phyloP scores from a whole-genome alignment of 345 rosid genomes.

The Trapa bicornis region DNA sequence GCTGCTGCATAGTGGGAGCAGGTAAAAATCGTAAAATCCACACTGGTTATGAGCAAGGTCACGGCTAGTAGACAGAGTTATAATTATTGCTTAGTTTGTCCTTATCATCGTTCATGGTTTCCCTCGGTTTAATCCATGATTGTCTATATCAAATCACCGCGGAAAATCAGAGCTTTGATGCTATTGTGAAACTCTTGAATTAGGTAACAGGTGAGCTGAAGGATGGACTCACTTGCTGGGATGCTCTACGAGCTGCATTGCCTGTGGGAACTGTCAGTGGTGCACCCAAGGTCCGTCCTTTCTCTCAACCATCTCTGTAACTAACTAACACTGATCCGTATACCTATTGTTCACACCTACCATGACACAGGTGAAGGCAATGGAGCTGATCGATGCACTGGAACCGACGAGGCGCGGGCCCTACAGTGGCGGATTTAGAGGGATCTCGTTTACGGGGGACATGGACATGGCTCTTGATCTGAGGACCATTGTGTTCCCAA shows the following conservation, averaged over 20 bases:
- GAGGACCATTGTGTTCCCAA: slow-evolving; percentile 72
- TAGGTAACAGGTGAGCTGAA: slow-evolving; percentile 78
- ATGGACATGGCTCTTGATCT: slow-evolving; percentile 82
- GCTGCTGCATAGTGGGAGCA: neutral
- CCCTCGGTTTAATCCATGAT: neutral
- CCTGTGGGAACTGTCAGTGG: slow-evolving; percentile 93
- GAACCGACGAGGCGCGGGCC: slow-evolving; percentile 83
- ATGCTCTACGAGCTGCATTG: slow-evolving; percentile 59
- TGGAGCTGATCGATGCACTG: slow-evolving; percentile 67
- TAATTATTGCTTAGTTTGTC: neutral
- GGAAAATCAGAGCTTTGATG: neutral
- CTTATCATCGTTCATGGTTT: neutral
- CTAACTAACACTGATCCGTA: neutral
- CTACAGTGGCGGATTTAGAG: slow-evolving; percentile 85
- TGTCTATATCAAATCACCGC: neutral
- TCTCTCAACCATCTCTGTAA: neutral
- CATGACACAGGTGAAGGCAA: slow-evolving; percentile 48
- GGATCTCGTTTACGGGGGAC: slow-evolving; percentile 62
- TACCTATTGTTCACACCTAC: neutral
- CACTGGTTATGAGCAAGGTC: neutral
- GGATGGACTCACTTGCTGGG: slow-evolving; percentile 68
- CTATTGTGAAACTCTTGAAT: neutral
- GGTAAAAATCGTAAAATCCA: neutral
- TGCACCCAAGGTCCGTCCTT: slow-evolving; percentile 62
- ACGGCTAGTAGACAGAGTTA: neutral